Evolutionary conservation across 495 filamentous ascomycete genomes (phyloP), one percentile per base, ranked within the genome.

Genomic region (Astrothelium subdiscretum): DNA sequence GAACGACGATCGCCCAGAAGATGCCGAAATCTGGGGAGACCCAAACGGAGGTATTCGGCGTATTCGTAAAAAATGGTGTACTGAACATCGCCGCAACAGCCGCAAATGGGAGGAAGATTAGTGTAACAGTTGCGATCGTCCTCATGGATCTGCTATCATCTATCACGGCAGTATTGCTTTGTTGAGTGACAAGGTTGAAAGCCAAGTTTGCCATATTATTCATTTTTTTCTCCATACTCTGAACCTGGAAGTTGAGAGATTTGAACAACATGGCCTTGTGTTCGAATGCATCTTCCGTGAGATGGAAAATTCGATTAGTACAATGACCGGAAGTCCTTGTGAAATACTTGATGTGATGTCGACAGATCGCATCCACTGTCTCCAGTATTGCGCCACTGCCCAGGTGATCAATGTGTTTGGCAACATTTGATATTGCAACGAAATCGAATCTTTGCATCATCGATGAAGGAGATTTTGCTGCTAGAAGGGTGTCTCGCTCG

Each of bases 131-230:
- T 57, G 60, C 60, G 31, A 62, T 62, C 31, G 43, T 57, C 51
- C 38, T 62, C 60, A 62, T 62, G 27, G 43, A 57, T 29, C 44
- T 62, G 59, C 62, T 67, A 31, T 67, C 65, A 5, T 38, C 29
- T 48, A 65, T 54, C 18, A 68, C 59, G 29, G 63, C 60, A 22
- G 58, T 43, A 59, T 51, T 65, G 60, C 65, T 64, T 38, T 65
- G 63, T 44, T 65, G 63, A 11, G 61, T 63, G 6, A 68, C 60
- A 5, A 65, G 57, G 44, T 68, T 68, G 61, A 65, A 68, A 15
- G 65, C 48, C 48, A 54, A 54, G 24, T 26, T 54, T 54, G 48
- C 48, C 48, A 65, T 65, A 52, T 67, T 62, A 13, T 26, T 22
- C 51, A 64, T 64, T 26, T 63, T 63, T 42, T 64, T 67, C 29